These are phyloP conservation scores for Coemansia sp. DNA, from an alignment of 192 early-diverging fungal genomes.

Conservation along the genomic window DNA sequence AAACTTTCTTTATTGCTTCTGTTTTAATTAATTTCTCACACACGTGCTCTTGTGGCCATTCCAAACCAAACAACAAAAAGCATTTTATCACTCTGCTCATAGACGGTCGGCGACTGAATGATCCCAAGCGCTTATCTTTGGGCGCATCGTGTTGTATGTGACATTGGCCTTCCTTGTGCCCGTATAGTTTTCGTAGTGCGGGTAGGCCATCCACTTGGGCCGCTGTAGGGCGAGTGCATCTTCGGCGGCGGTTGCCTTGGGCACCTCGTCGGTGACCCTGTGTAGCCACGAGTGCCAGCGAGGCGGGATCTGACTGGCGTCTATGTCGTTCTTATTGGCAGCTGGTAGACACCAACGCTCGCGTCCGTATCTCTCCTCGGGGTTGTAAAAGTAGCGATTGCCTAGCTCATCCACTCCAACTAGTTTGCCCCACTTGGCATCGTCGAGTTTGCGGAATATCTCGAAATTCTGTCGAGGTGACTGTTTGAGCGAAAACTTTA, in stretches of 20 bases:
- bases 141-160: conserved; percentile 56
- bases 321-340: conserved; percentile 49
- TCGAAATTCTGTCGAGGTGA: conserved; percentile 56
- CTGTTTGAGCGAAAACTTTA: conserved; percentile 45
- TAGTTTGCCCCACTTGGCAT: conserved; percentile 70
- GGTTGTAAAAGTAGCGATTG: conserved; percentile 79
- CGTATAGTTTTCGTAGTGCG: conserved; percentile 55
- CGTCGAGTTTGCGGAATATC: conserved; percentile 55
- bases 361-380: conserved; percentile 75
- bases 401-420: conserved; percentile 75
- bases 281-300: conserved; percentile 69
- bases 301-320: conserved; percentile 71
- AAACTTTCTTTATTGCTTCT: not conserved
- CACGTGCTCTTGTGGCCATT: not conserved
- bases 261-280: conserved; percentile 50
- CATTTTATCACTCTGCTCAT: not conserved
- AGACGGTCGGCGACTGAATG: conserved; percentile 29
- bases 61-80: not conserved
- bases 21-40: not conserved
- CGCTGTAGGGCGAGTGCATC: conserved; percentile 33
- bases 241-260: conserved; percentile 27
- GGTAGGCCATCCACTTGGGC: conserved; percentile 56
- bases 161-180: conserved; percentile 51
- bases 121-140: conserved; percentile 53
- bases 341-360: conserved; percentile 79